Evolutionary conservation across 805 yeast genomes (phyloP).

Genomic region (Candida endomychidarum): DNA sequence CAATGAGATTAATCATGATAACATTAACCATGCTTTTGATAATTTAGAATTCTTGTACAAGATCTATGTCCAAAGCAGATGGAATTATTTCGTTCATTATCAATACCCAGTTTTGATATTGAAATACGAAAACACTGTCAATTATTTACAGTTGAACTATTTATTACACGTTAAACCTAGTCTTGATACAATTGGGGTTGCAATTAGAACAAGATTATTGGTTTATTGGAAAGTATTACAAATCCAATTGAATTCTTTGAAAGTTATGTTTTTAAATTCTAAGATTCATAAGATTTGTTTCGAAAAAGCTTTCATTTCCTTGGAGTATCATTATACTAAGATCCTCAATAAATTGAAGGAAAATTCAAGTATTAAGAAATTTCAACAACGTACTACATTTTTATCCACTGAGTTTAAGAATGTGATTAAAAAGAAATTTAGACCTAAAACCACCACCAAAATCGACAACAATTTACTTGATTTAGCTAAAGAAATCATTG

Average conservation of each 20-base stretch:
- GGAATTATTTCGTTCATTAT: conserved; percentile 10
- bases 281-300: conserved; percentile 7
- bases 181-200: not conserved
- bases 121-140: conserved; percentile 1
- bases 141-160: not conserved
- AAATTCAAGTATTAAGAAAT: conserved; percentile 16
- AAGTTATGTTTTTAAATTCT: conserved; percentile 6
- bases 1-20: conserved; percentile 15
- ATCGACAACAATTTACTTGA: conserved; percentile 16
- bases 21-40: conserved; percentile 10
- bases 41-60: conserved; percentile 15
- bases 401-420: conserved; percentile 26
- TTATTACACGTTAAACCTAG: conserved; percentile 1
- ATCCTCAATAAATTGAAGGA: conserved; percentile 12
- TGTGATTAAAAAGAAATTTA: conserved; percentile 18
- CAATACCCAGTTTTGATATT: conserved; percentile 13
- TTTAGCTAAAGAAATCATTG: conserved; percentile 23
- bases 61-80: conserved; percentile 11
- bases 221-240: not conserved
- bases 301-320: not conserved
- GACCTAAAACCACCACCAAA: conserved; percentile 9
- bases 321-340: not conserved
- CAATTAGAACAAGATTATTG: not conserved
- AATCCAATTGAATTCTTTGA: conserved; percentile 1
- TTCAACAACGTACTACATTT: conserved; percentile 24